Evolutionary conservation across 257 asterid genomes (phyloP).

Genomic region (Lycium barbarum): DNA sequence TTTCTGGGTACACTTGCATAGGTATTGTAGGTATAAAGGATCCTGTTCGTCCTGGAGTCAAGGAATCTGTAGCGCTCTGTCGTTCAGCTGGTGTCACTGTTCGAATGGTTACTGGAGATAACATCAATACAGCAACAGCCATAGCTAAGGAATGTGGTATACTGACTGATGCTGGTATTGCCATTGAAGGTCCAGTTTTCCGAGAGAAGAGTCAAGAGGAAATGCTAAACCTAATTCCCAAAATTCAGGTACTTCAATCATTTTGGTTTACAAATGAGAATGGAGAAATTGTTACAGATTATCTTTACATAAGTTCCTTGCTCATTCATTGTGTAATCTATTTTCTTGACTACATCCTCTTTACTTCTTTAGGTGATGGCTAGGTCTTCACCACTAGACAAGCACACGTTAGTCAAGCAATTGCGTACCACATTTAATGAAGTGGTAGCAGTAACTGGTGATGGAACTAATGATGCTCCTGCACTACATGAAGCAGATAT

Average conservation of each 20-base stretch:
- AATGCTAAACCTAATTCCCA: constrained; percentile 72
- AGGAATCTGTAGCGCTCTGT: constrained; percentile 90
- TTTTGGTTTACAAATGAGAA: not conserved
- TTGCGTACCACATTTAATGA: constrained; percentile 83
- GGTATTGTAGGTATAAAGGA: constrained; percentile 91
- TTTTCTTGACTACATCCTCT: not conserved
- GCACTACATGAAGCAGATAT: constrained; percentile 99
- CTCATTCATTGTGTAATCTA: not conserved
- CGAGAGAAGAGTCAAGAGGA: constrained; percentile 82
- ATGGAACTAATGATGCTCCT: constrained; percentile 98
- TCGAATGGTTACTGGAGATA: constrained; percentile 96
- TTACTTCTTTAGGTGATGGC: constrained; percentile 77
- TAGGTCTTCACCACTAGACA: constrained; percentile 92
- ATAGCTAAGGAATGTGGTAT: constrained; percentile 97
- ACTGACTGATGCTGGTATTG: constrained; percentile 88
- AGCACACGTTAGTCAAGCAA: constrained; percentile 86
- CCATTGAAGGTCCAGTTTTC: constrained; percentile 92
- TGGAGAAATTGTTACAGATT: not conserved
- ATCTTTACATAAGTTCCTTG: not conserved
- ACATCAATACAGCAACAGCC: constrained; percentile 89
- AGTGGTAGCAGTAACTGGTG: constrained; percentile 98
- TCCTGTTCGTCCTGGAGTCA: constrained; percentile 93
- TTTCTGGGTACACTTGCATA: constrained; percentile 69
- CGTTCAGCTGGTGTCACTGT: constrained; percentile 88
- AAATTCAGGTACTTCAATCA: constrained; percentile 69